Conservation (phyloP, 2,329 filamentous ascomycete species). For the Dendryphion nanum region DNA sequence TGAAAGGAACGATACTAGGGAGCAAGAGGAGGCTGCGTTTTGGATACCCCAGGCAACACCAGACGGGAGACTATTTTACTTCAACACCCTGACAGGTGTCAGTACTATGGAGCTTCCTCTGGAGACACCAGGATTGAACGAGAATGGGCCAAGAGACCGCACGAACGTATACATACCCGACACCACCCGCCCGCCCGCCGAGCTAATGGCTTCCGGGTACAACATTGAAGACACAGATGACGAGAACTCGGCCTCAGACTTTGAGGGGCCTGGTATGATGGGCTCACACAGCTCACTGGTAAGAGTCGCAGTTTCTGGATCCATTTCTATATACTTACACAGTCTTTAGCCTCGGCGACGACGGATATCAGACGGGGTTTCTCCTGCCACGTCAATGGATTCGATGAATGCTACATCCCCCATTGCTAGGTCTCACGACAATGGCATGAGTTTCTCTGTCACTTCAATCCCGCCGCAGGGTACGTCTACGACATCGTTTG, state of each 20-base stretch:
- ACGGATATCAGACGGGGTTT: constrained; percentile 67
- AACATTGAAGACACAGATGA: constrained; percentile 88
- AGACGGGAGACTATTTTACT: constrained; percentile 92
- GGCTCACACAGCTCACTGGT: constrained; percentile 68
- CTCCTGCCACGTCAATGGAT: constrained; percentile 87
- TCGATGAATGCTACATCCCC: constrained; percentile 74
- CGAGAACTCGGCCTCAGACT: constrained; percentile 76
- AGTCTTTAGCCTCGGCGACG: constrained; percentile 46
- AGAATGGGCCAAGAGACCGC: constrained; percentile 83
- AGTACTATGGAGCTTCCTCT: constrained; percentile 92
- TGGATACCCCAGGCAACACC: constrained; percentile 98
- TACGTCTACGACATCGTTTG: constrained; percentile 55
- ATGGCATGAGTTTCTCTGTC: constrained; percentile 46
- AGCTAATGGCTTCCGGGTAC: constrained; percentile 79
- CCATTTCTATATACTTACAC: background rate
- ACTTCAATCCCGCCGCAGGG: constrained; percentile 48
- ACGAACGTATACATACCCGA: constrained; percentile 88
- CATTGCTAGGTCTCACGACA: constrained; percentile 50
- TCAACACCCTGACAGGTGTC: constrained; percentile 95
- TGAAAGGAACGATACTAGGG: constrained; percentile 62
- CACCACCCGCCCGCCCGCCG: constrained; percentile 82
- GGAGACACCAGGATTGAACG: constrained; percentile 79
- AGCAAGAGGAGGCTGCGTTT: constrained; percentile 87
- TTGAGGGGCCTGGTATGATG: constrained; percentile 74
- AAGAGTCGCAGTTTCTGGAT: constrained; percentile 40